These are phyloP conservation scores for Aspergillus wentii DNA, from an alignment of 495 filamentous ascomycete genomes.

Conservation along the genomic window DNA sequence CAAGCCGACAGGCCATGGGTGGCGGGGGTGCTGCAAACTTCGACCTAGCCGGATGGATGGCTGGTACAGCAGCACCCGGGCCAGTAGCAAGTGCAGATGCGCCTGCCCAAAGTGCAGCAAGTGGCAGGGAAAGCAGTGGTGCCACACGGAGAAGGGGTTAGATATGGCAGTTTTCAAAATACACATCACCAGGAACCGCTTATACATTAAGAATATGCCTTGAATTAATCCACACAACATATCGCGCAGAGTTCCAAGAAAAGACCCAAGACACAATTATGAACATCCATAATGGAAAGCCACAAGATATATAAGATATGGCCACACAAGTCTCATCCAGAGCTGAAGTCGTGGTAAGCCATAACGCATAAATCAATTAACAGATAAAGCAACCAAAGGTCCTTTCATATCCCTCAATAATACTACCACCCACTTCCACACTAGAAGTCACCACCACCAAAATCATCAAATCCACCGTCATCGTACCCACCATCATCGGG, in stretches of 20 bases:
- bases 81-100: constrained; percentile 18
- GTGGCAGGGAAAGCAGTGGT: constrained; percentile 31
- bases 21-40: constrained; percentile 55
- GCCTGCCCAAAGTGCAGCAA: constrained; percentile 23
- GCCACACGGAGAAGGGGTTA: constrained; percentile 32
- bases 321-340: too few species aligned
- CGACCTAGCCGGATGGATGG: constrained; percentile 83
- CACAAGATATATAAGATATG: constrained; percentile 5
- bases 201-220: neutral
- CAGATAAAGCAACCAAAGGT: neutral
- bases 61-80: constrained; percentile 34
- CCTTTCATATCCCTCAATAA: too few species aligned
- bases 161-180: neutral
- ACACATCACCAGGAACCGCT: neutral
- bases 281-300: constrained; percentile 1
- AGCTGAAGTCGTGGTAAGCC: too few species aligned
- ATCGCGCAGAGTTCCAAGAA: constrained; percentile 3
- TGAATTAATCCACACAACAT: too few species aligned
- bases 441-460: constrained; percentile 46
- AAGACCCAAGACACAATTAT: constrained; percentile 2
- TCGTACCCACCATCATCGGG: constrained; percentile 46
- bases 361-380: too few species aligned
- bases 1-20: constrained; percentile 31
- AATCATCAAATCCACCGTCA: constrained; percentile 38
- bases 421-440: neutral